phyloP scores from a whole-genome alignment of 352 stramenopile species.

The Pythium phragmitis region DNA sequence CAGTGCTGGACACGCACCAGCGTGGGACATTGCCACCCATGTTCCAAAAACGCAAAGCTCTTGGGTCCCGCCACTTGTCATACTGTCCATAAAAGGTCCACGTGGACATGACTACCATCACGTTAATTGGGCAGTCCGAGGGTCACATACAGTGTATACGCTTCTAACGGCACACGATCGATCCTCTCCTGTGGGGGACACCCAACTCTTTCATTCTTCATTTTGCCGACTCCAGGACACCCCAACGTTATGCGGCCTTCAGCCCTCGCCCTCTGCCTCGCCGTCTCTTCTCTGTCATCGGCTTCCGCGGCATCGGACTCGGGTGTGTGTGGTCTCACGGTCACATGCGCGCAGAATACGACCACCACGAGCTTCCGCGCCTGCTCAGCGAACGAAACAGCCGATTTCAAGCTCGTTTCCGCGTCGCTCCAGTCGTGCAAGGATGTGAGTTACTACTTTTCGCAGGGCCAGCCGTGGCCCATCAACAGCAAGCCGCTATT shows the following conservation, averaged over 20 bases:
- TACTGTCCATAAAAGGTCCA: no score
- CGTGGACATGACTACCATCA: no score
- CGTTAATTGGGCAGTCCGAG: no score
- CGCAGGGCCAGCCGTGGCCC: constrained; percentile 21
- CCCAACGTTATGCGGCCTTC: neutral
- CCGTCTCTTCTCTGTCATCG: neutral
- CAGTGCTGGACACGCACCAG: neutral
- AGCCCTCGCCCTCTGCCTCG: neutral
- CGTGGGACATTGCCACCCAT: neutral
- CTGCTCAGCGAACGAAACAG: constrained; percentile 12
- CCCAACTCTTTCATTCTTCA: neutral
- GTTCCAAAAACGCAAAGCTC: neutral
- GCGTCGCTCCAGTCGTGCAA: constrained; percentile 17
- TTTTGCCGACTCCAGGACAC: neutral
- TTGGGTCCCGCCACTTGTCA: no score
- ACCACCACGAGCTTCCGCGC: neutral
- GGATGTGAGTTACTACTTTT: constrained; percentile 21
- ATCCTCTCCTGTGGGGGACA: neutral
- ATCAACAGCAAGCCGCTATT: constrained; percentile 16
- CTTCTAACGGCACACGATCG: no score
- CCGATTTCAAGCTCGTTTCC: constrained; percentile 15
- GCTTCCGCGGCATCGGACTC: neutral
- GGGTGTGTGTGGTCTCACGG: constrained; percentile 18
- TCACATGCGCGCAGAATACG: constrained; percentile 12
- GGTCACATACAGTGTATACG: no score